Conservation (phyloP, 176 grass and related monocot species). For the Cenchrus americanus region DNA sequence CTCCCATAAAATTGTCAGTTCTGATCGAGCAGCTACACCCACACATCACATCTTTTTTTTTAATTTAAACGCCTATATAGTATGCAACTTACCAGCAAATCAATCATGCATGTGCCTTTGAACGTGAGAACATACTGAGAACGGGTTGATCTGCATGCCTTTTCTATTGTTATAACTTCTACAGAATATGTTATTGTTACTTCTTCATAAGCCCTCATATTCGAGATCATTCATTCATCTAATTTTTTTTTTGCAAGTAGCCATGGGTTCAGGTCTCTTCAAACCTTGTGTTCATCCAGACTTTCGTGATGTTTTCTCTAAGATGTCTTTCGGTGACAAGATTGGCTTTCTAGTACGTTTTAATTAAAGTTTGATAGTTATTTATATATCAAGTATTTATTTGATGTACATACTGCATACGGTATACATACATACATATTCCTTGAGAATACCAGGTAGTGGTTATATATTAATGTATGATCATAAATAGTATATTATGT, state of each 20-base stretch:
- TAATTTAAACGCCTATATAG: slow-evolving; percentile 5
- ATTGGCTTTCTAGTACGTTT: slow-evolving; percentile 55
- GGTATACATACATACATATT: too few species aligned
- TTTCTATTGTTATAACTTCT: slow-evolving; percentile 27
- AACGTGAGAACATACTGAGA: slow-evolving; percentile 27
- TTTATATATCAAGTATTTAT: not conserved
- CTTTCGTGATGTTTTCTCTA: slow-evolving; percentile 44
- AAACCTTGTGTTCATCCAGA: slow-evolving; percentile 45
- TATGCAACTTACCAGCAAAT: slow-evolving; percentile 21
- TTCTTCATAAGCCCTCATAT: slow-evolving; percentile 26
- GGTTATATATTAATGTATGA: not conserved
- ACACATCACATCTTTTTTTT: slow-evolving; percentile 21
- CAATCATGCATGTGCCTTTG: slow-evolving; percentile 10
- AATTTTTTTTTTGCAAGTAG: slow-evolving; percentile 28
- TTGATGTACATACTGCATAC: too few species aligned
- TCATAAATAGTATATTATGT: not conserved
- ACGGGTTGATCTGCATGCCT: slow-evolving; percentile 17
- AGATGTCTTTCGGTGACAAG: slow-evolving; percentile 59
- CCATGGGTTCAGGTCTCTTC: slow-evolving; percentile 51
- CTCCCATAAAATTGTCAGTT: slow-evolving; percentile 20
- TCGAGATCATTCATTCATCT: slow-evolving; percentile 18
- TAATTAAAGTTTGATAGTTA: slow-evolving; percentile 6
- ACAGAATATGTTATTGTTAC: not conserved
- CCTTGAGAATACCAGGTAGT: not conserved
- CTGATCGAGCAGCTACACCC: not conserved